Conservation (phyloP, 2,329 filamentous ascomycete species). For the Penicillium rolfsii region DNA sequence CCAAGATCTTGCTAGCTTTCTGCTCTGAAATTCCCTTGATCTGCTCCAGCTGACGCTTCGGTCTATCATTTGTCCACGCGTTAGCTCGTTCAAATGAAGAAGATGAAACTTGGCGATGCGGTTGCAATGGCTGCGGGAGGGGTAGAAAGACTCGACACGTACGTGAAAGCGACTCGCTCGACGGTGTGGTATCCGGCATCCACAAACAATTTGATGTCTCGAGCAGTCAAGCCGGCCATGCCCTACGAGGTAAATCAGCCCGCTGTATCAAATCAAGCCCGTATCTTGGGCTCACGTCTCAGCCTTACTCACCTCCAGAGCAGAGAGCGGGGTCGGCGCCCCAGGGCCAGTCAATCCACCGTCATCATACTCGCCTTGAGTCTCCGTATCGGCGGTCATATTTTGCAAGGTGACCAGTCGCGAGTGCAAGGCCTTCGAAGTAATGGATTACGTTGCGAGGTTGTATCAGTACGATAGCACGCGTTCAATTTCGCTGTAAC, state of each 20-base stretch:
- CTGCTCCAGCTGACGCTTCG: constrained; percentile 78
- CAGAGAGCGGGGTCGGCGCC: constrained; percentile 85
- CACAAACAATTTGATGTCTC: constrained; percentile 89
- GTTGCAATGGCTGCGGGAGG: neutral
- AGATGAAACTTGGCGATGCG: neutral
- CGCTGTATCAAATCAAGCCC: neutral
- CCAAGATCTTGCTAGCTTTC: constrained; percentile 88
- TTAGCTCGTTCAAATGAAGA: constrained; percentile 7
- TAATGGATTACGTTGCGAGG: neutral
- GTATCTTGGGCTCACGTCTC: neutral
- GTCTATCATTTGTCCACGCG: constrained; percentile 45
- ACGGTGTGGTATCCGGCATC: constrained; percentile 95
- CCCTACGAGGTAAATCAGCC: constrained; percentile 59
- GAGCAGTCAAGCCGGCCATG: constrained; percentile 83
- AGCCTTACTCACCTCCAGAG: constrained; percentile 71
- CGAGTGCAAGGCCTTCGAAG: neutral
- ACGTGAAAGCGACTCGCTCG: constrained; percentile 93
- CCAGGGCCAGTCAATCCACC: constrained; percentile 77
- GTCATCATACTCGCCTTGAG: constrained; percentile 76
- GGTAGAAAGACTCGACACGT: constrained; percentile 35
- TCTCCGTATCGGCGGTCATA: constrained; percentile 60
- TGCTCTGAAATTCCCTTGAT: constrained; percentile 98
- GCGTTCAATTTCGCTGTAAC: constrained; percentile 14
- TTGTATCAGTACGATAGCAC: constrained; percentile 15
- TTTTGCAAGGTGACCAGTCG: too few species aligned